These are phyloP conservation scores for Fusarium beomiforme DNA, from an alignment of 2,329 filamentous ascomycete genomes.

Conservation along the genomic window DNA sequence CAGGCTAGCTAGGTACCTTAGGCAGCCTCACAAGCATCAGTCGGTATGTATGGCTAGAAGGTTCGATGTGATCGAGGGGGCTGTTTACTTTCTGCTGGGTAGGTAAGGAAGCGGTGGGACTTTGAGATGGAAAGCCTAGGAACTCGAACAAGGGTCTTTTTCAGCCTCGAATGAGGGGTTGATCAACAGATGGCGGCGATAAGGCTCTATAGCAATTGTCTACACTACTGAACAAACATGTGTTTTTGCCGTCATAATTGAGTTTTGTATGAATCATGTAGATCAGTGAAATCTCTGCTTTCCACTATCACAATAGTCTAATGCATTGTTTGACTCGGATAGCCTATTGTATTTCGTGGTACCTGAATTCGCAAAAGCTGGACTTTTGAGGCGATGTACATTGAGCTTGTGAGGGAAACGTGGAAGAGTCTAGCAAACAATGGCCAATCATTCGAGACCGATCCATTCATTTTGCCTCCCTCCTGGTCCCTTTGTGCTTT, in stretches of 20 bases:
- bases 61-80: slow-evolving; percentile 35
- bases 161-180: slow-evolving; percentile 37
- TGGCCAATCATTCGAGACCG: slow-evolving; percentile 34
- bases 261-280: slow-evolving; percentile 20
- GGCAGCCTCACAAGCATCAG: not conserved
- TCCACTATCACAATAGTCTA: not conserved
- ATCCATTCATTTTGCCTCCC: slow-evolving; percentile 32
- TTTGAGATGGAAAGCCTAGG: slow-evolving; percentile 32
- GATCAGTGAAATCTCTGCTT: slow-evolving; percentile 13
- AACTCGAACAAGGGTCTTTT: slow-evolving; percentile 28
- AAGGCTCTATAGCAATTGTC: not conserved
- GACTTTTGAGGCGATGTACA: slow-evolving; percentile 27
- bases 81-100: slow-evolving; percentile 8
- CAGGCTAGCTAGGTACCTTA: too few relatives aligned
- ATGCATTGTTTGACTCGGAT: slow-evolving; percentile 28
- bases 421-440: slow-evolving; percentile 40
- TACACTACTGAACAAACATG: not conserved
- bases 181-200: not conserved
- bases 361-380: slow-evolving; percentile 30
- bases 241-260: not conserved
- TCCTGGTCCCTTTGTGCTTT: slow-evolving; percentile 24
- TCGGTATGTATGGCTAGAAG: slow-evolving; percentile 36
- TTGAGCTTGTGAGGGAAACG: slow-evolving; percentile 19
- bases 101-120: slow-evolving; percentile 32
- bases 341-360: slow-evolving; percentile 14